Evolutionary conservation across 768 basidiomycete species (phyloP).

Genomic region (Erythrobasidium yunnanense): DNA sequence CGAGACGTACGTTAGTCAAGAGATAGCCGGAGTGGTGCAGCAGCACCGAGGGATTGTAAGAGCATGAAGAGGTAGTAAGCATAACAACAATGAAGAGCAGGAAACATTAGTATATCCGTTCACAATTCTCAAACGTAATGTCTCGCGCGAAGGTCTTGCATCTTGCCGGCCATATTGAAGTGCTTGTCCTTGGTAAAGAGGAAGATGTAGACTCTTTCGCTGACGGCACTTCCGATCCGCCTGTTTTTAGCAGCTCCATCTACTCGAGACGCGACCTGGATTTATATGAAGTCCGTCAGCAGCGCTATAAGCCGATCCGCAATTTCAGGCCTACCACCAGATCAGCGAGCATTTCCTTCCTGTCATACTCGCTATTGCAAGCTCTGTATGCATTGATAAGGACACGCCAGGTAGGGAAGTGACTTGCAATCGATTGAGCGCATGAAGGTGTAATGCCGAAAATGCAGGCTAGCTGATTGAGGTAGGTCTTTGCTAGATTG

Average conservation of each 20-base stretch:
- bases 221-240: background rate
- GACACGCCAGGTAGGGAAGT: background rate
- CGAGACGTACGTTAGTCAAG: too few species aligned
- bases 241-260: slow-evolving; percentile 12
- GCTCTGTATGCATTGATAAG: background rate
- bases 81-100: background rate
- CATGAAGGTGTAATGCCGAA: background rate
- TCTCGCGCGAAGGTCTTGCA: slow-evolving; percentile 4
- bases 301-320: background rate
- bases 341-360: background rate
- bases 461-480: slow-evolving; percentile 18
- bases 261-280: background rate
- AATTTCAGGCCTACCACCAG: background rate
- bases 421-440: background rate
- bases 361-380: background rate
- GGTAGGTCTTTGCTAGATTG: slow-evolving; percentile 8
- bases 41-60: too few species aligned
- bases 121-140: background rate
- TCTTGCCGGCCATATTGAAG: background rate
- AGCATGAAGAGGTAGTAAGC: too few species aligned
- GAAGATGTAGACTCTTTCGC: slow-evolving; percentile 8
- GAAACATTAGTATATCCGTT: background rate
- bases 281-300: background rate
- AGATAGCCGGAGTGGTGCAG: too few species aligned
- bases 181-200: slow-evolving; percentile 1